A percentile compares a stretch with the other conserved stretches of the same genome.
phyloP scores from a whole-genome alignment of 176 grass and related monocot species.

The Phoenix dactylifera region DNA sequence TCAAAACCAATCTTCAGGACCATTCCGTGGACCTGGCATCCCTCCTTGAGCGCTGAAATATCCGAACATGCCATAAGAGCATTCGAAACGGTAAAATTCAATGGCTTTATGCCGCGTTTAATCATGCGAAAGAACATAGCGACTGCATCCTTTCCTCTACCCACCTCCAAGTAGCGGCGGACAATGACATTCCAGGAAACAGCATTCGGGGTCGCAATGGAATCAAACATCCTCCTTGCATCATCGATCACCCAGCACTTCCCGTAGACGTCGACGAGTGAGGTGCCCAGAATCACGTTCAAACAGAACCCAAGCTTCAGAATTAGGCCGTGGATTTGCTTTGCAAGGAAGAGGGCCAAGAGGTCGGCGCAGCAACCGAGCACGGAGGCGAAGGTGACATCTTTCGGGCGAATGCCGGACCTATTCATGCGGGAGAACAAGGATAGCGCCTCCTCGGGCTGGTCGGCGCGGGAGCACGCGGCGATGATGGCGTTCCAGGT shows the following conservation, averaged over 20 bases:
- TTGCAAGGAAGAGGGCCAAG: constrained; percentile 31
- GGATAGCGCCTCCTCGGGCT: constrained; percentile 17
- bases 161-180: constrained; percentile 63
- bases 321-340: constrained; percentile 56
- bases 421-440: constrained; percentile 47
- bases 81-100: constrained; percentile 68
- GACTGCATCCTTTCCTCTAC: constrained; percentile 44
- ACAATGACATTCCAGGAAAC: constrained; percentile 88
- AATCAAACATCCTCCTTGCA: constrained; percentile 60
- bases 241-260: constrained; percentile 49
- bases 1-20: constrained; percentile 43
- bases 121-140: constrained; percentile 81
- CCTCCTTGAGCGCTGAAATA: constrained; percentile 36
- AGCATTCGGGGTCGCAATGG: constrained; percentile 41
- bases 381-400: constrained; percentile 59
- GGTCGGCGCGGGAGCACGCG: constrained; percentile 24
- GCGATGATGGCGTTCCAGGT: constrained; percentile 85
- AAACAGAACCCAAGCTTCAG: constrained; percentile 46
- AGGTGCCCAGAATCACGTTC: constrained; percentile 60
- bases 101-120: constrained; percentile 34
- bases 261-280: constrained; percentile 62
- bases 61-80: constrained; percentile 67
- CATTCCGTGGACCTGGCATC: constrained; percentile 49
- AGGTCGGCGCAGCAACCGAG: constrained; percentile 54
- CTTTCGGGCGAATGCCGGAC: constrained; percentile 42